A percentile compares a stretch with the other conserved stretches of the same genome.
These are phyloP conservation scores for Codiaeum variegatum DNA, from an alignment of 441 rosid species.

Conservation along the genomic window DNA sequence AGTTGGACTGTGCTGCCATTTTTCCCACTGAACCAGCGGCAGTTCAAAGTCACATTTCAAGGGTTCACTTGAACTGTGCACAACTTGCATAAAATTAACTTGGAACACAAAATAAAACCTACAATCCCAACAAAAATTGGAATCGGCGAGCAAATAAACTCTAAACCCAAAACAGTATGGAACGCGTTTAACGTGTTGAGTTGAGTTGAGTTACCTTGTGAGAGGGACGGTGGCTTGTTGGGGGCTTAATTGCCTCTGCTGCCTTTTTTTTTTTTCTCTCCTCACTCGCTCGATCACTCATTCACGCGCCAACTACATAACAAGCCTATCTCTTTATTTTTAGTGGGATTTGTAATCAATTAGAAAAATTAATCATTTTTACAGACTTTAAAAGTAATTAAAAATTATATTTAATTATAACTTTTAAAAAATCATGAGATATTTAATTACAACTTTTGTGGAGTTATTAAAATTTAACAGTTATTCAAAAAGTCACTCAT, in stretches of 20 bases:
- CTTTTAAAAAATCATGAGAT: no score
- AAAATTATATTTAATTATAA: no score
- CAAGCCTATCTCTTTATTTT: background rate
- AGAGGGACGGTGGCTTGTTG: conserved; percentile 22
- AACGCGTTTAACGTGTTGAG: no score
- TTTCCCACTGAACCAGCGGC: background rate
- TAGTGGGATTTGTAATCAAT: no score
- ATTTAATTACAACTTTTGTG: no score
- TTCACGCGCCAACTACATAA: conserved; percentile 6
- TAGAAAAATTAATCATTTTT: no score
- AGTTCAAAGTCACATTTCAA: conserved; percentile 8
- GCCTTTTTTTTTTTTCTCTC: background rate
- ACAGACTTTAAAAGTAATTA: no score
- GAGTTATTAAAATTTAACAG: no score
- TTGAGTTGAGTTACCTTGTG: conserved; percentile 22
- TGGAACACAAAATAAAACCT: background rate
- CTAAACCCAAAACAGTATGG: background rate
- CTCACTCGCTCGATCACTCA: conserved; percentile 23
- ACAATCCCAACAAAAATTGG: background rate
- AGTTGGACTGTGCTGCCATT: conserved; percentile 63
- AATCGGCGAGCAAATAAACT: background rate
- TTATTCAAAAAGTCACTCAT: no score
- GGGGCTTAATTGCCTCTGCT: background rate
- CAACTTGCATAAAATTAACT: background rate
- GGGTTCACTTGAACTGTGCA: background rate